A percentile compares a stretch with the other conserved stretches of the same genome.
Conservation (phyloP, 1,139 yeast genomes). For the Debaryomyces robertsiae region DNA sequence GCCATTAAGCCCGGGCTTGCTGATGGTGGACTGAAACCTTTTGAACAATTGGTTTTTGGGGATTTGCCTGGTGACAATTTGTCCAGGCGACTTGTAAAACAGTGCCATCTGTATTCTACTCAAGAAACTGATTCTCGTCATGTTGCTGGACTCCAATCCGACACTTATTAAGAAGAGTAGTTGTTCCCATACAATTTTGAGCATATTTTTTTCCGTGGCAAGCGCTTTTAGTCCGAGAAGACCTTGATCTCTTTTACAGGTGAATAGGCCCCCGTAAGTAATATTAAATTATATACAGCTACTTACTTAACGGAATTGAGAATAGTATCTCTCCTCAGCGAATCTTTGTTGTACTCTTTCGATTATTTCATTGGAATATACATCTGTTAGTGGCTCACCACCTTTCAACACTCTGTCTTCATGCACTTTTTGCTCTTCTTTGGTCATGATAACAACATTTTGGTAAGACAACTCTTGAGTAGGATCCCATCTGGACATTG, state of each 20-base stretch:
- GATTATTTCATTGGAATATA: slow-evolving; percentile 64
- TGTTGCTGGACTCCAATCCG: background rate
- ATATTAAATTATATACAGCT: slow-evolving; percentile 3
- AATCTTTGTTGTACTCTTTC: slow-evolving; percentile 64
- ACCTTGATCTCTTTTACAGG: background rate
- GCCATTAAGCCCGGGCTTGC: background rate
- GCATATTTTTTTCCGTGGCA: background rate
- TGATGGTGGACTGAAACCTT: slow-evolving; percentile 26
- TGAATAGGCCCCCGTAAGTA: background rate
- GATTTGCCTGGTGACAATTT: slow-evolving; percentile 1
- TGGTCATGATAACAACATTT: slow-evolving; percentile 84
- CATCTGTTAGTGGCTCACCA: slow-evolving; percentile 59
- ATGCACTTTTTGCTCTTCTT: slow-evolving; percentile 80
- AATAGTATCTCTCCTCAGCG: slow-evolving; percentile 72
- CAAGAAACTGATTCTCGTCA: slow-evolving; percentile 18
- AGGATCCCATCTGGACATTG: slow-evolving; percentile 85
- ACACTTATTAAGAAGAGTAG: background rate
- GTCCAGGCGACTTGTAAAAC: slow-evolving; percentile 2
- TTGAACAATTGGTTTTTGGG: slow-evolving; percentile 11
- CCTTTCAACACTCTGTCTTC: slow-evolving; percentile 74
- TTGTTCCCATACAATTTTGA: background rate
- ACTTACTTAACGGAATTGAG: slow-evolving; percentile 44
- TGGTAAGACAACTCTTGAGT: slow-evolving; percentile 55
- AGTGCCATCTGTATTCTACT: slow-evolving; percentile 10
- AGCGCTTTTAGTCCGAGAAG: slow-evolving; percentile 1